phyloP scores from a whole-genome alignment of 148 eudicot species.

The Rhododendron kiyosumense region DNA sequence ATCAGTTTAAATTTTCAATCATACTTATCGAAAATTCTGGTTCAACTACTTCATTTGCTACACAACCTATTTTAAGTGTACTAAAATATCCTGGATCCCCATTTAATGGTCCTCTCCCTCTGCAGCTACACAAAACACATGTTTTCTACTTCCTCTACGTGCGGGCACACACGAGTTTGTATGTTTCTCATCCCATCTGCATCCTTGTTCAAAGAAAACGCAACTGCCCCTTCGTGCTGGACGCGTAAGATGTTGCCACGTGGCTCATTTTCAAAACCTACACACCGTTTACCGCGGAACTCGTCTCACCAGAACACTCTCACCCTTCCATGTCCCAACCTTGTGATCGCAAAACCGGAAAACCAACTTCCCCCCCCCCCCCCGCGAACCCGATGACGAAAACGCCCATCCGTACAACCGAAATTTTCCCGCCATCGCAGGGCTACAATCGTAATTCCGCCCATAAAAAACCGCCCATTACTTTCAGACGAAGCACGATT shows the following conservation, averaged over 20 bases:
- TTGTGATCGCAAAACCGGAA: not conserved
- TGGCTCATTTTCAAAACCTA: not conserved
- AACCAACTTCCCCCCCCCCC: not conserved
- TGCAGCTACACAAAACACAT: not conserved
- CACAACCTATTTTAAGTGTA: too few relatives aligned
- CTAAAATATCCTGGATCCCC: not conserved
- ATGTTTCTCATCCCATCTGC: not conserved
- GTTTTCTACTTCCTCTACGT: not conserved
- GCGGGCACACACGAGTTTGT: not conserved
- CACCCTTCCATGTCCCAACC: not conserved
- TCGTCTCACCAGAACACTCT: not conserved
- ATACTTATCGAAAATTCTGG: too few relatives aligned
- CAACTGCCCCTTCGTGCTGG: not conserved
- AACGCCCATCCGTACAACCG: not conserved
- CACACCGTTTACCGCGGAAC: not conserved
- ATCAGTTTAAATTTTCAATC: too few relatives aligned
- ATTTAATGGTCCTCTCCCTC: not conserved
- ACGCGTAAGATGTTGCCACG: not conserved
- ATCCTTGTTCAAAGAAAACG: not conserved
- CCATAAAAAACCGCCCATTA: not conserved
- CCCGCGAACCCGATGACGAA: not conserved
- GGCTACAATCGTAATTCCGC: not conserved
- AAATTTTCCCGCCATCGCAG: not conserved
- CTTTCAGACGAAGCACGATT: not conserved
- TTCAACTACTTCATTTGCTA: too few relatives aligned